These are phyloP conservation scores for Nicotiana tomentosiformis DNA, from an alignment of 257 asterid genomes.

Conservation along the genomic window DNA sequence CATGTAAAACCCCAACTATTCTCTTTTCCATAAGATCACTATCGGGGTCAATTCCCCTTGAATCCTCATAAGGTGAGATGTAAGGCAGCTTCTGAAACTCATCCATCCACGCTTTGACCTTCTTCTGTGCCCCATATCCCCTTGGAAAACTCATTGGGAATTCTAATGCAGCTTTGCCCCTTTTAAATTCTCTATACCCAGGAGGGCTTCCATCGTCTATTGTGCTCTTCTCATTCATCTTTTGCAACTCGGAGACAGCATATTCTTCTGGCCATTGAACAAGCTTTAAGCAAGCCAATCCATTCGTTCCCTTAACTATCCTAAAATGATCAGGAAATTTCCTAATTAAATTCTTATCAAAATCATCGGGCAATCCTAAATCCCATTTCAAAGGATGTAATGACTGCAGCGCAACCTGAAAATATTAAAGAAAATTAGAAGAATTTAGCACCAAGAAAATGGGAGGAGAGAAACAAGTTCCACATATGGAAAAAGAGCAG, in stretches of 20 bases:
- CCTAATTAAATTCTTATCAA: constrained; percentile 47
- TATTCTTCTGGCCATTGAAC: constrained; percentile 61
- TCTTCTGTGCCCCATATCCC: constrained; percentile 88
- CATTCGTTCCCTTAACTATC: constrained; percentile 54
- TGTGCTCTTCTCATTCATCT: constrained; percentile 47
- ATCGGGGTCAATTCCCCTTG: constrained; percentile 63
- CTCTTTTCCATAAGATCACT: constrained; percentile 97
- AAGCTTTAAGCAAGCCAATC: constrained; percentile 64
- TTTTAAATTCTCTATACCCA: constrained; percentile 58
- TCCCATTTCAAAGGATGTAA: constrained; percentile 87
- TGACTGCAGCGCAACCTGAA: constrained; percentile 64
- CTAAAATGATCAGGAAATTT: constrained; percentile 59
- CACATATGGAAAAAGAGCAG: not conserved
- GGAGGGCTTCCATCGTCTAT: constrained; percentile 9
- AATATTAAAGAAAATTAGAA: constrained; percentile 6
- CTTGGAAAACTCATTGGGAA: constrained; percentile 94
- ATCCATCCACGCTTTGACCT: constrained; percentile 95
- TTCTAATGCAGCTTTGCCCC: constrained; percentile 70
- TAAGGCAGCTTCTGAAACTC: constrained; percentile 92
- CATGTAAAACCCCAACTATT: constrained; percentile 89
- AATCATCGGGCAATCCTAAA: constrained; percentile 83
- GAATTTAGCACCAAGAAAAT: not conserved
- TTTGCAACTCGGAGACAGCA: constrained; percentile 68
- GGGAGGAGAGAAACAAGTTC: not conserved
- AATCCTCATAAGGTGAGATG: constrained; percentile 89